Evolutionary conservation across 2,329 filamentous ascomycete genomes (phyloP).

Genomic region (Cladobotryum mycophilum): DNA sequence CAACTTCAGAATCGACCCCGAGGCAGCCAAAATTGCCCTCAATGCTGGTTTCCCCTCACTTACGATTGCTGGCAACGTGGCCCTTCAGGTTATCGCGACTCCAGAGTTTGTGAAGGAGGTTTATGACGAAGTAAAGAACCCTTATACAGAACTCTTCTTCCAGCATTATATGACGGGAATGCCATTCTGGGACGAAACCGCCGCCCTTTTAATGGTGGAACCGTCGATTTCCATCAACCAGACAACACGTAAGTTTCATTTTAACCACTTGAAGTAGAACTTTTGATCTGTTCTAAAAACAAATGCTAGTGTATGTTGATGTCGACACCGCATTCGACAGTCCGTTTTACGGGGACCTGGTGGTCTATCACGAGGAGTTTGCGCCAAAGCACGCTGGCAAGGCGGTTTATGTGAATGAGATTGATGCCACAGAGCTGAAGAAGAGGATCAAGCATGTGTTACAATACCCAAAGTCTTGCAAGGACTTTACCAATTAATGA

Average conservation of each 20-base stretch:
- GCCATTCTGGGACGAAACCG: conserved; percentile 8
- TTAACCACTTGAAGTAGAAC: too few relatives aligned
- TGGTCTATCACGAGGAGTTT: not conserved
- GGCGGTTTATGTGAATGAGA: not conserved
- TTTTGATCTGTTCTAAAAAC: not conserved
- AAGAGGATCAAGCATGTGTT: not conserved
- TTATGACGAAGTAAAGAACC: not conserved
- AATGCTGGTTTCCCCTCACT: conserved; percentile 41
- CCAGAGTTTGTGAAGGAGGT: conserved; percentile 21
- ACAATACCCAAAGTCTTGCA: not conserved
- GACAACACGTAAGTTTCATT: conserved; percentile 3
- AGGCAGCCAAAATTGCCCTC: conserved; percentile 42
- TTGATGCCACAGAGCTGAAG: not conserved
- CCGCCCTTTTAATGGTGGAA: conserved; percentile 1
- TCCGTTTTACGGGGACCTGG: conserved; percentile 4
- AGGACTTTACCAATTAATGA: not conserved
- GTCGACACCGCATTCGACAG: conserved; percentile 4
- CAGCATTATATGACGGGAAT: not conserved
- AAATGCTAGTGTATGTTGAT: not conserved
- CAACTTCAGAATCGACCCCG: conserved; percentile 46
- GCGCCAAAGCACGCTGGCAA: not conserved
- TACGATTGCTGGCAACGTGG: conserved; percentile 38
- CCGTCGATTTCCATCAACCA: conserved; percentile 1
- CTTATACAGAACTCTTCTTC: conserved; percentile 5
- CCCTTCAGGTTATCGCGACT: conserved; percentile 39